Conservation (phyloP, 805 yeast genomes). For the Cyberlindnera suaveolens region DNA sequence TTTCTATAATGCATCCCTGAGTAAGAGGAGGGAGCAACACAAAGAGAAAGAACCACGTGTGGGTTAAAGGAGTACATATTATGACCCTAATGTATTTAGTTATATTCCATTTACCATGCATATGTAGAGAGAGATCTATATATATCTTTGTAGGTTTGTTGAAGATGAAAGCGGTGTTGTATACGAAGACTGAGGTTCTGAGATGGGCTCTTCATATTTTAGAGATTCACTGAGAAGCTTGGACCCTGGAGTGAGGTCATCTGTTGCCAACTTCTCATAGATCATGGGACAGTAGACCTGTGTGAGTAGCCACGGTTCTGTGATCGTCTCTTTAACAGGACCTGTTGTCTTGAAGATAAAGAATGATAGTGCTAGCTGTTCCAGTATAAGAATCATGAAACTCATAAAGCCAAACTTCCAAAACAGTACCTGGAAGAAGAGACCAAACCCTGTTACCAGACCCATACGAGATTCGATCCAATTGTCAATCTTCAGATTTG, state of each 20-base stretch:
- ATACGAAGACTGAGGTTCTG: constrained; percentile 1
- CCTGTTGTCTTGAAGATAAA: constrained; percentile 8
- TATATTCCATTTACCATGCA: neutral
- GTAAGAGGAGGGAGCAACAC: neutral
- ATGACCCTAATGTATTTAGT: constrained; percentile 4
- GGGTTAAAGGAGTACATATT: constrained; percentile 1
- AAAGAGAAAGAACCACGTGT: neutral
- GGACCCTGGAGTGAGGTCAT: neutral
- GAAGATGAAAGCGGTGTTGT: constrained; percentile 1
- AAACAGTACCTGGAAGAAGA: constrained; percentile 4
- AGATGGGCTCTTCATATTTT: constrained; percentile 1
- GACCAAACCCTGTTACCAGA: constrained; percentile 13
- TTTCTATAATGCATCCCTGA: neutral
- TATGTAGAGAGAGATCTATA: neutral
- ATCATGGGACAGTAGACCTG: constrained; percentile 12
- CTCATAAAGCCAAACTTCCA: constrained; percentile 7
- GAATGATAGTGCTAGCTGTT: constrained; percentile 14
- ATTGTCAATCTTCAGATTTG: constrained; percentile 6
- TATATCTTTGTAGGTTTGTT: neutral
- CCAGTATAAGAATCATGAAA: constrained; percentile 9
- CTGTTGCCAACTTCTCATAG: constrained; percentile 1
- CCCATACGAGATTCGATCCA: constrained; percentile 21
- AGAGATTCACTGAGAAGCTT: neutral
- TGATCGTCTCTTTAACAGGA: constrained; percentile 13
- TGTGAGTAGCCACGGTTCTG: constrained; percentile 14